Conservation (phyloP, 352 stramenopile species). For the Phytophthora pini region DNA sequence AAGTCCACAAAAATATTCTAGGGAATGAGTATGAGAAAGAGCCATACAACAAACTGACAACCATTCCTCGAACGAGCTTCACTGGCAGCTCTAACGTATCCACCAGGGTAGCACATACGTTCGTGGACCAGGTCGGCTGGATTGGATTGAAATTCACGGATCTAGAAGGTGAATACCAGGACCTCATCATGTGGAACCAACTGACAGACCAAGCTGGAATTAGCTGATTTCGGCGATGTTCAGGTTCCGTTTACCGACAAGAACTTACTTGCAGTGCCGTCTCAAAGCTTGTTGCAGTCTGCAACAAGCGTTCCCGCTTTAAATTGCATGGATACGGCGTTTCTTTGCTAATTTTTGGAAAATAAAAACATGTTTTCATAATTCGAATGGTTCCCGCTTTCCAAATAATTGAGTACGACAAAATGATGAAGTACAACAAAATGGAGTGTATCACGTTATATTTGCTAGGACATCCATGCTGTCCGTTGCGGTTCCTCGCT, state of each 20-base stretch:
- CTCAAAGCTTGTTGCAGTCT: too few relatives aligned
- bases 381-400: too few relatives aligned
- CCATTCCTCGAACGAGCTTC: not conserved
- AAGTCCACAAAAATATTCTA: not conserved
- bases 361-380: too few relatives aligned
- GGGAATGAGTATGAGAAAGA: not conserved
- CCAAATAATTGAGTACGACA: too few relatives aligned
- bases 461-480: constrained; percentile 48
- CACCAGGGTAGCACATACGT: not conserved
- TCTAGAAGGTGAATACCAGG: not conserved
- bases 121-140: not conserved
- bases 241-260: not conserved
- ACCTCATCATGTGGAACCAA: not conserved
- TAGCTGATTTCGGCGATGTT: not conserved
- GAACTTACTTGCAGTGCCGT: not conserved
- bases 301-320: not conserved
- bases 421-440: too few relatives aligned
- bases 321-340: too few relatives aligned
- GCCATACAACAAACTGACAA: not conserved
- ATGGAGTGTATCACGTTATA: not conserved
- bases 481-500: constrained; percentile 47
- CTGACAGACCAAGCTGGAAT: not conserved
- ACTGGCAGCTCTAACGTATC: not conserved
- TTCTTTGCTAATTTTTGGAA: too few relatives aligned
- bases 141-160: not conserved